phyloP scores from a whole-genome alignment of 352 stramenopile species.

The Vaucheria bursata region DNA sequence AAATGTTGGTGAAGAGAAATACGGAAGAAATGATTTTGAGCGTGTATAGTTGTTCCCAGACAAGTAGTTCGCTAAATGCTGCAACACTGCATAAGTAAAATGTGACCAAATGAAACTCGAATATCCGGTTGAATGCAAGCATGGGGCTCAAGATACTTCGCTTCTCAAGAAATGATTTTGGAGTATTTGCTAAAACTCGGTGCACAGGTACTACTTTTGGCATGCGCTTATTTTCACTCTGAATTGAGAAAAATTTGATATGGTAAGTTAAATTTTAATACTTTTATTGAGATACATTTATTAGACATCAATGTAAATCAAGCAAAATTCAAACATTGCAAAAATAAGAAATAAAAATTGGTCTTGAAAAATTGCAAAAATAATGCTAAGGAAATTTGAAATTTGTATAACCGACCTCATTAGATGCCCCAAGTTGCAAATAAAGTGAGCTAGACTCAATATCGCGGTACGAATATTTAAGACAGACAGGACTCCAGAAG shows the following conservation, averaged over 20 bases:
- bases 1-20: constrained; percentile 80
- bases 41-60: constrained; percentile 74
- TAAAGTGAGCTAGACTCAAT: too few species aligned
- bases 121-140: constrained; percentile 84
- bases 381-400: too few species aligned
- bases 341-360: too few species aligned
- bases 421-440: too few species aligned
- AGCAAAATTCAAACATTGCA: too few species aligned
- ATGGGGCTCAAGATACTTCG: constrained; percentile 87
- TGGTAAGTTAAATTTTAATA: too few species aligned
- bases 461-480: constrained; percentile 61
- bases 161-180: constrained; percentile 97
- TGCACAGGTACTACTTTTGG: constrained; percentile 57
- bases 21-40: constrained; percentile 76
- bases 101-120: constrained; percentile 92
- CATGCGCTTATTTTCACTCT: too few species aligned
- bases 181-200: constrained; percentile 69
- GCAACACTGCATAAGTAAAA: constrained; percentile 88
- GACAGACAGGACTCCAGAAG: constrained; percentile 91
- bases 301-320: too few species aligned
- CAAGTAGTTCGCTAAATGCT: constrained; percentile 78
- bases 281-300: too few species aligned
- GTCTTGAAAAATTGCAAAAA: too few species aligned
- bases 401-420: too few species aligned
- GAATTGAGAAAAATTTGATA: too few species aligned